Evolutionary conservation across 805 yeast genomes (phyloP), one percentile per base, ranked within the genome.

Genomic region (Suhomyces sp.): DNA sequence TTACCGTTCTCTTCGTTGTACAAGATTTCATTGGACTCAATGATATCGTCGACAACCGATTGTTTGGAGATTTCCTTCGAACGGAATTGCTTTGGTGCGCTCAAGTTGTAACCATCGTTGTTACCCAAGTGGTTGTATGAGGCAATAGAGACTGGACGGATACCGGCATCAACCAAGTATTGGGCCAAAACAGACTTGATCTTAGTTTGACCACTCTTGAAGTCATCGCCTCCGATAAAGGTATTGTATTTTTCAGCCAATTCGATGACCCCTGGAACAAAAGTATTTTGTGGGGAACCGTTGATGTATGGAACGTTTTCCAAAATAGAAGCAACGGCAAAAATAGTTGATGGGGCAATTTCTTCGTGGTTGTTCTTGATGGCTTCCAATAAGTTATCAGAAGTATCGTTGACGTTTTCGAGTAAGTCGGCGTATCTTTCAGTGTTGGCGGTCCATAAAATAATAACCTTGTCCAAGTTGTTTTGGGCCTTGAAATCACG

Each of bases 251-350:
- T 66, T 72, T 91, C 96, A 46, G 97, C 96, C 60, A 92, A 82
- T 72, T 90, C 91, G 65, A 93, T 81, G 56, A 87, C 88, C 59
- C 98, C 98, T 20, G 97, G 97, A 51, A 90, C 97, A 75, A 93
- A 92, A 49, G 97, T 93, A 78, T 92, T 92, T 76, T 92, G 98
- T 49, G 98, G 98, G 40, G 97, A 90, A 45, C 97, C 98, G 65
- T 92, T 92, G 71, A 92, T 89, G 76, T 90, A 92, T 49, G 97
- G 96, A 53, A 85, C 84, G 43, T 83, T 80, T 71, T 93, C 97
- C 64, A 92, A 79, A 60, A 93, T 93, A 48, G 89, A 83, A 15
- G 98, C 98, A 59, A 89, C 89, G 8, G 97, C 97, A 65, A 93
- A 92, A 49, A 92, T 69, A n/a, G 97, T 90, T 12, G 97, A 89